Conservation (phyloP, 768 basidiomycete species). For the Lactarius pseudohatsudake region DNA sequence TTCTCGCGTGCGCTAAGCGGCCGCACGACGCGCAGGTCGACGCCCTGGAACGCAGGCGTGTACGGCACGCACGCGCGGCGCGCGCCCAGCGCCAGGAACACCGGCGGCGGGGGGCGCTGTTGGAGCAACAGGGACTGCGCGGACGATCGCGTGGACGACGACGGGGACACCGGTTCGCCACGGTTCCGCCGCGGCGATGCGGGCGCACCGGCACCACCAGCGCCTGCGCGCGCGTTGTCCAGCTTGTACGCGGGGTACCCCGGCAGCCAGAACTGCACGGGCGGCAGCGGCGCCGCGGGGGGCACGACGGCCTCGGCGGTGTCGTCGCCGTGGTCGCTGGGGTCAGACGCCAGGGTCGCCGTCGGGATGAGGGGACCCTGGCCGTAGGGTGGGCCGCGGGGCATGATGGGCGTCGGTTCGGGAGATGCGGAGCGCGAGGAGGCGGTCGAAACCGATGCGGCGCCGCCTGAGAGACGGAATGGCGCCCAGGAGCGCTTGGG, state of each 20-base stretch:
- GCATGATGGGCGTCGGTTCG: constrained; percentile 12
- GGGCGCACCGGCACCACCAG: no score
- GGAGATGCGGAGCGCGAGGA: constrained; percentile 7
- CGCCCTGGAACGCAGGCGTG: constrained; percentile 29
- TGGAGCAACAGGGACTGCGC: not conserved
- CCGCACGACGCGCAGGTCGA: constrained; percentile 27
- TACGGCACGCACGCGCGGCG: constrained; percentile 30
- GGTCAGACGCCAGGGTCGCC: constrained; percentile 11
- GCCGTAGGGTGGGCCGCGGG: not conserved
- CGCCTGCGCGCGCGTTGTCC: not conserved
- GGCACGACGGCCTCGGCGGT: constrained; percentile 16
- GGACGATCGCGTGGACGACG: constrained; percentile 2
- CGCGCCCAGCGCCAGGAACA: constrained; percentile 29
- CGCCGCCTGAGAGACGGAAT: constrained; percentile 21
- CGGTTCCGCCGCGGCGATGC: not conserved
- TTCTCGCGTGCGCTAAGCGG: constrained; percentile 29
- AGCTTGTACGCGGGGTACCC: constrained; percentile 26
- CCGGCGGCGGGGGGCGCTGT: constrained; percentile 18
- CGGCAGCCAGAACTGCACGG: constrained; percentile 30
- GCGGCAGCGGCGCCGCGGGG: constrained; percentile 24
- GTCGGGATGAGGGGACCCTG: constrained; percentile 6
- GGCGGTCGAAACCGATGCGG: not conserved
- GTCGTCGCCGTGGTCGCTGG: not conserved
- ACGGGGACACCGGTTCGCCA: not conserved
- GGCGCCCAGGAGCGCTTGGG: constrained; percentile 20